Base-by-base conservation (phyloP, 495 filamentous ascomycete species). In the Penicillium flavigenum region DNA sequence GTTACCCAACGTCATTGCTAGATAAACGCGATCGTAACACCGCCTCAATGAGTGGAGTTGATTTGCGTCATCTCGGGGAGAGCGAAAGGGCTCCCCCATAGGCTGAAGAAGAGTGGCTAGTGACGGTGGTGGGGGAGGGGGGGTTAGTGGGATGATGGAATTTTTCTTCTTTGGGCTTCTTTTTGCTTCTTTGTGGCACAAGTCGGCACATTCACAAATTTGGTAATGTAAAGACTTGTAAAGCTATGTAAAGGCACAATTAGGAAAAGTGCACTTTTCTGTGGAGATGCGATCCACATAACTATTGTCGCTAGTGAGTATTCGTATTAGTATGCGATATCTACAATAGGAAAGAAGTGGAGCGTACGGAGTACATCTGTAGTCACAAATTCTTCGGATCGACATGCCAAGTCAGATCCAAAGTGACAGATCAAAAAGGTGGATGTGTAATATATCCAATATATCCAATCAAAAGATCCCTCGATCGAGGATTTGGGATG, bases 11-110 rank as follows among this genome's bases (percentile, higher is more conserved):
- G 52, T 55, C 52, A 55, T 29, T n/a, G n/a, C n/a, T 54, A 39
- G 20, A 8, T 31, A 29, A 42, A 24, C 3, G 4, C 22, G 5
- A 55, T 55, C 26, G 38, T 38, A 22, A 20, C 53, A 55, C 53
- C 53, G 44, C 53, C 53, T 55, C 53, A 47, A 4, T 36, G 27
- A 17, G 53, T 55, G 53, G 53, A 38, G 51, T 34, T 19, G 31
- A 26, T 11, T 31, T 47, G 42, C 42, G 31, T 38, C 42, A 54
- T 54, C 20, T 55, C 53, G 53, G 53, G 52, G 52, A 54, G 52
- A 34, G 52, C 19, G 19, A 38, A 16, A 29, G 6, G 5, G 9
- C 32, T 47, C 31, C 32, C 42, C 51, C 51, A 47, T 47, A 39
- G 53, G 53, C 17, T 52, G 36, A 14, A 14, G 32, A 17, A 27